These are phyloP conservation scores for Gossypium raimondii DNA, from an alignment of 345 rosid genomes.

Conservation along the genomic window DNA sequence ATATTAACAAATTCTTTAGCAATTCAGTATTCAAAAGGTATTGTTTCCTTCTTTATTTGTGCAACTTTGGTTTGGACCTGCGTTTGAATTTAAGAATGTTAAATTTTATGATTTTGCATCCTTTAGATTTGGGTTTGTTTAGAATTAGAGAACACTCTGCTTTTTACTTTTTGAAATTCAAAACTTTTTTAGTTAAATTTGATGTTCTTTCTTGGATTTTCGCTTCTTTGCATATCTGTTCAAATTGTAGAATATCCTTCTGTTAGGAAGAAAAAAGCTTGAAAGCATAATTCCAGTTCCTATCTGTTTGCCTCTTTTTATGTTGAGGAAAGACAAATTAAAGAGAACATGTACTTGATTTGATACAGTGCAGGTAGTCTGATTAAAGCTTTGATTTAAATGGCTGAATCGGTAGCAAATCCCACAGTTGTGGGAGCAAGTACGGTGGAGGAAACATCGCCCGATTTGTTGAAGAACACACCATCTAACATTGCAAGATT, in stretches of 20 bases:
- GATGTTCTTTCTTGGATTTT: neutral
- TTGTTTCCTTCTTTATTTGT: neutral
- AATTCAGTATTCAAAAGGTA: neutral
- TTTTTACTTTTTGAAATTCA: neutral
- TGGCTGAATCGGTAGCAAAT: constrained; percentile 42
- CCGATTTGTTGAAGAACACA: constrained; percentile 86
- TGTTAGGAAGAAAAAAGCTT: neutral
- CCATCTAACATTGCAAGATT: constrained; percentile 84
- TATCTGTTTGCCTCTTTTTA: neutral
- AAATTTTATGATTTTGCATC: neutral
- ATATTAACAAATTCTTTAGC: neutral
- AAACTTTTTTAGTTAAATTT: neutral
- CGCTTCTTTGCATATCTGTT: neutral
- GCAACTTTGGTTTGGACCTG: neutral
- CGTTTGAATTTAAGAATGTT: neutral
- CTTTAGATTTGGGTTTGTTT: neutral
- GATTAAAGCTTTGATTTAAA: constrained; percentile 21
- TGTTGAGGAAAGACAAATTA: neutral
- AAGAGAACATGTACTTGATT: neutral
- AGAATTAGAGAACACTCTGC: neutral
- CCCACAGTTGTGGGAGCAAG: constrained; percentile 14
- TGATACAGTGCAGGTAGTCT: neutral
- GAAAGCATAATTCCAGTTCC: neutral
- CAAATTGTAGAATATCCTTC: neutral
- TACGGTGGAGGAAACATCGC: constrained; percentile 42